phyloP scores from a whole-genome alignment of 2,329 filamentous ascomycete genomes.

The Trichoderma brevicompactum region DNA sequence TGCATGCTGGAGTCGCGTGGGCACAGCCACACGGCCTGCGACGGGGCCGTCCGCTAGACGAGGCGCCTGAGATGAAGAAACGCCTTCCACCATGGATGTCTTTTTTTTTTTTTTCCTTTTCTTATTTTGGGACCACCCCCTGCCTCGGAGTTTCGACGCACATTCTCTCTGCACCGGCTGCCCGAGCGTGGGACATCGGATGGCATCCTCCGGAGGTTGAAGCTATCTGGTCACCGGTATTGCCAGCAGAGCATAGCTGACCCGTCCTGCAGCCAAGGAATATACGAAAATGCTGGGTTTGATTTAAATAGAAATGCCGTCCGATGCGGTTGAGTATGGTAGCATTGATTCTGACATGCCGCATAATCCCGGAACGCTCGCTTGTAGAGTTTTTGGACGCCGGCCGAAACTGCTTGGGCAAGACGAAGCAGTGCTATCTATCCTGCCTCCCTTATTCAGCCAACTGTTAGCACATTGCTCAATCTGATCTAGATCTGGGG shows the following conservation, averaged over 20 bases:
- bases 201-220: not conserved
- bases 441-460: no score
- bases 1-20: conserved; percentile 5
- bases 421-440: no score
- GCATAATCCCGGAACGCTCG: conserved; percentile 8
- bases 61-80: conserved; percentile 17
- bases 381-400: conserved; percentile 18
- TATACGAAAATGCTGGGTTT: not conserved
- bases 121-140: conserved; percentile 4
- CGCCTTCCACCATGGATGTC: conserved; percentile 7
- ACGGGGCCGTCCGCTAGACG: conserved; percentile 30
- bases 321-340: not conserved
- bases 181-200: conserved; percentile 9
- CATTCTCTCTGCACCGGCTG: not conserved
- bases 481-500: no score
- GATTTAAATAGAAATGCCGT: not conserved
- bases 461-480: no score
- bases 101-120: not conserved
- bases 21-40: conserved; percentile 32
- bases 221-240: no score
- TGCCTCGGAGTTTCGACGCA: conserved; percentile 2
- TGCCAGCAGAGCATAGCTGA: not conserved
- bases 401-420: not conserved
- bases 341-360: conserved; percentile 1
- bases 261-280: not conserved